phyloP scores from a whole-genome alignment of 179 eudicot genomes.

The Vitellaria paradoxa region DNA sequence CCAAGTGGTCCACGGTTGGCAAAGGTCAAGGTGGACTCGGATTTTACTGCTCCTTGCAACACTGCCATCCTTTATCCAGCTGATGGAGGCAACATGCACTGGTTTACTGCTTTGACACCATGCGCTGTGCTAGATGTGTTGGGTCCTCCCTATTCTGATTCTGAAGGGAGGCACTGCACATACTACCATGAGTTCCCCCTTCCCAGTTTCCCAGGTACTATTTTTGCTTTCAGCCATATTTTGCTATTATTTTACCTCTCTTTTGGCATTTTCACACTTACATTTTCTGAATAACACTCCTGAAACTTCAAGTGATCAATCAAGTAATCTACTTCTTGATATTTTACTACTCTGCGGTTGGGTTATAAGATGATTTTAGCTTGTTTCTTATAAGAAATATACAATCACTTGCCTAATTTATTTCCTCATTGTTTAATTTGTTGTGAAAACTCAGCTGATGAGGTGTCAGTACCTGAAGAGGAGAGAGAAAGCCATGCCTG shows the following conservation, averaged over 20 bases:
- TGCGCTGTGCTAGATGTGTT: slow-evolving; percentile 85
- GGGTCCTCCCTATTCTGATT: slow-evolving; percentile 80
- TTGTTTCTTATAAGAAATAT: too few species aligned
- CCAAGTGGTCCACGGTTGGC: slow-evolving; percentile 40
- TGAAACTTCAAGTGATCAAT: too few species aligned
- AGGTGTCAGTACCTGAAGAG: slow-evolving; percentile 30
- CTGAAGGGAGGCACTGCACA: slow-evolving; percentile 76
- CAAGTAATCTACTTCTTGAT: too few species aligned
- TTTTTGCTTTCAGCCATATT: too few species aligned
- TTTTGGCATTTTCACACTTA: too few species aligned
- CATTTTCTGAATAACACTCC: too few species aligned
- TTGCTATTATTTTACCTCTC: too few species aligned
- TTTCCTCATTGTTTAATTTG: too few species aligned
- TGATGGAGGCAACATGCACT: slow-evolving; percentile 84
- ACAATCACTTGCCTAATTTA: too few species aligned
- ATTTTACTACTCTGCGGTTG: too few species aligned
- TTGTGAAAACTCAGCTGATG: slow-evolving; percentile 26
- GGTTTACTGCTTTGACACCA: slow-evolving; percentile 71
- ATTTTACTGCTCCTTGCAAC: slow-evolving; percentile 66
- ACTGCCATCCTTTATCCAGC: slow-evolving; percentile 73
- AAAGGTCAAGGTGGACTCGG: slow-evolving; percentile 51
- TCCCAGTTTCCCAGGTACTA: too few species aligned
- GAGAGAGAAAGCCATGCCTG: slow-evolving; percentile 44
- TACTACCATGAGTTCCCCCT: slow-evolving; percentile 57
- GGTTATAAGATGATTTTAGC: too few species aligned